These are phyloP conservation scores for Brassica nigra DNA, from an alignment of 345 rosid species.

Conservation along the genomic window DNA sequence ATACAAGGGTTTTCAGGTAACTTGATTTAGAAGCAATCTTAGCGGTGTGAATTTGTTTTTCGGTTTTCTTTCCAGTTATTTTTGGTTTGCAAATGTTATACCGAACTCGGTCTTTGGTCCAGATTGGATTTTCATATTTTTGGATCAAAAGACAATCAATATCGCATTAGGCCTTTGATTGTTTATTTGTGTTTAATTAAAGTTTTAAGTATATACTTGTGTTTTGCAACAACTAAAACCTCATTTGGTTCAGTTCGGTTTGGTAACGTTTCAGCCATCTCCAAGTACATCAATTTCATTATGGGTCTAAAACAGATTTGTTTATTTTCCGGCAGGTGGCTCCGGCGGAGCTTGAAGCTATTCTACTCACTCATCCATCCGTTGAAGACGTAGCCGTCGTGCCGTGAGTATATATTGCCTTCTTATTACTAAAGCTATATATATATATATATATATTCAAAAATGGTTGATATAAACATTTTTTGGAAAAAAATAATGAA, in stretches of 20 bases:
- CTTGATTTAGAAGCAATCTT: not conserved
- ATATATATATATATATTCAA: not conserved
- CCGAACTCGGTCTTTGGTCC: not conserved
- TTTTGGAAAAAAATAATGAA: not conserved
- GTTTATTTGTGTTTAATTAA: not conserved
- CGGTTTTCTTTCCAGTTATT: not conserved
- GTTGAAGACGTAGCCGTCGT: conserved; percentile 90
- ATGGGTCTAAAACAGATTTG: not conserved
- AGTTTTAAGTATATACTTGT: not conserved
- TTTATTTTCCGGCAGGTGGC: conserved; percentile 58
- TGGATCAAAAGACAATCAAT: not conserved
- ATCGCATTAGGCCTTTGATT: not conserved
- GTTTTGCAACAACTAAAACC: not conserved
- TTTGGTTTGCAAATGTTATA: not conserved
- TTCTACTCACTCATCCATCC: conserved; percentile 70
- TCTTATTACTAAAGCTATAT: not conserved
- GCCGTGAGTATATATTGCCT: conserved; percentile 58
- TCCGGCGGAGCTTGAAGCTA: conserved; percentile 88
- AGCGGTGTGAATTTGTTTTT: not conserved
- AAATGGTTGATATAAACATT: not conserved
- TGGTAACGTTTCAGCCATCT: not conserved
- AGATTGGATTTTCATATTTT: not conserved
- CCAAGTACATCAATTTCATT: not conserved
- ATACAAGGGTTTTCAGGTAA: conserved; percentile 91
- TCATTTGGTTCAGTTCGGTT: not conserved